Evolutionary conservation across 169 alveolate genomes (phyloP).

Genomic region (Blepharisma undulans): DNA sequence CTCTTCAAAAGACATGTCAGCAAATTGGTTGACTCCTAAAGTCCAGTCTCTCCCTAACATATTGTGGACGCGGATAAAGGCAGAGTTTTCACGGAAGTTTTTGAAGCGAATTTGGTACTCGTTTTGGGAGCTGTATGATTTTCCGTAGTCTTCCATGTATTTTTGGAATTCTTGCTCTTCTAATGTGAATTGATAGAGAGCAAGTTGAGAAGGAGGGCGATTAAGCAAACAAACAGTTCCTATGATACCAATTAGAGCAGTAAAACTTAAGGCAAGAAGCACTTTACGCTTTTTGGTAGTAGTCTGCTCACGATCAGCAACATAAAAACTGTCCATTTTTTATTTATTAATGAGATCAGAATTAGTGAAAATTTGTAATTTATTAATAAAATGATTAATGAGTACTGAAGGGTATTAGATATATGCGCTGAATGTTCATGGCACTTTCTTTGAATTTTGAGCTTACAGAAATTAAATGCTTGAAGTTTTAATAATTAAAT

Average conservation of each 20-base stretch:
- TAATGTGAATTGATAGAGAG: neutral
- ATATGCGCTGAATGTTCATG: too few species aligned
- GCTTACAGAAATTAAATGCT: too few species aligned
- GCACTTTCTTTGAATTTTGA: too few species aligned
- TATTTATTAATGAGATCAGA: neutral
- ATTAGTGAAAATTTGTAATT: neutral
- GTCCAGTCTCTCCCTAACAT: neutral
- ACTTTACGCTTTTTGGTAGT: neutral
- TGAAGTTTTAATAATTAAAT: too few species aligned
- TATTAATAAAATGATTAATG: neutral
- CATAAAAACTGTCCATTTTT: neutral
- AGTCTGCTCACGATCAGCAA: neutral
- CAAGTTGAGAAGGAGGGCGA: neutral
- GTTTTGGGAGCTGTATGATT: neutral
- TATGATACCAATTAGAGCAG: neutral
- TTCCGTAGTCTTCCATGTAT: neutral
- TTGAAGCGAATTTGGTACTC: neutral
- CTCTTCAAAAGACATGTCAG: slow-evolving; percentile 16
- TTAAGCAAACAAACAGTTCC: neutral
- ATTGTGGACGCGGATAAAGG: neutral
- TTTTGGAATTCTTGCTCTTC: neutral
- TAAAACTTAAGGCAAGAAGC: neutral
- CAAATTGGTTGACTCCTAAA: slow-evolving; percentile 21
- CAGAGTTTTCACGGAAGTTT: slow-evolving; percentile 6
- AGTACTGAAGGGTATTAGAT: neutral